phyloP scores from a whole-genome alignment of 2,329 filamentous ascomycete species.

The Hypoxylon sp. region DNA sequence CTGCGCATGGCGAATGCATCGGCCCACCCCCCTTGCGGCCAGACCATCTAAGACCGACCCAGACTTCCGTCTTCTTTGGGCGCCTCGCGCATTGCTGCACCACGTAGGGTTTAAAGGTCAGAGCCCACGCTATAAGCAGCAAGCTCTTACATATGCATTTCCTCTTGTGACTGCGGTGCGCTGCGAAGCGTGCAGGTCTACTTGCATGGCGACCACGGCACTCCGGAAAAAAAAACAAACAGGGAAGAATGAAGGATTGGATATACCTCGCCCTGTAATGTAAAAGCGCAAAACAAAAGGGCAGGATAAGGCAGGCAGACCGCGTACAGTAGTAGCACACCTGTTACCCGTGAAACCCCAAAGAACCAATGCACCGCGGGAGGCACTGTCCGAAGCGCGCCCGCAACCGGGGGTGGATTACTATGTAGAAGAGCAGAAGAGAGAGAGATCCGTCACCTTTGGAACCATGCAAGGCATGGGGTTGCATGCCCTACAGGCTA shows the following conservation, averaged over 20 bases:
- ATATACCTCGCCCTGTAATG: too few species aligned
- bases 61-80: slow-evolving; percentile 36
- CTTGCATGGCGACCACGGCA: slow-evolving; percentile 29
- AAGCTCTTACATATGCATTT: slow-evolving; percentile 43
- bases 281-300: too few species aligned
- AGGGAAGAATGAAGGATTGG: too few species aligned
- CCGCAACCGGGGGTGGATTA: slow-evolving; percentile 20
- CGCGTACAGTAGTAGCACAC: slow-evolving; percentile 27
- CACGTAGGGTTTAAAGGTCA: slow-evolving; percentile 17
- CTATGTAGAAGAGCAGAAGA: not conserved
- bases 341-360: slow-evolving; percentile 36
- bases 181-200: slow-evolving; percentile 50
- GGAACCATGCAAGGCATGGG: slow-evolving; percentile 38
- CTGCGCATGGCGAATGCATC: slow-evolving; percentile 16
- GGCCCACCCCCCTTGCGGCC: slow-evolving; percentile 30
- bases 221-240: not conserved
- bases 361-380: slow-evolving; percentile 42
- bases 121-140: slow-evolving; percentile 30
- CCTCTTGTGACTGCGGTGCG: slow-evolving; percentile 51
- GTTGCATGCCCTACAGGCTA: slow-evolving; percentile 17
- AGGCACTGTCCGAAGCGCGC: slow-evolving; percentile 45
- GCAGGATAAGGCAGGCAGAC: slow-evolving; percentile 19
- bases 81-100: slow-evolving; percentile 36
- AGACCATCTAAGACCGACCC: slow-evolving; percentile 37
- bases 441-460: slow-evolving; percentile 25